Conservation (phyloP, 106 monocot species). For the Dioscorea alata region DNA sequence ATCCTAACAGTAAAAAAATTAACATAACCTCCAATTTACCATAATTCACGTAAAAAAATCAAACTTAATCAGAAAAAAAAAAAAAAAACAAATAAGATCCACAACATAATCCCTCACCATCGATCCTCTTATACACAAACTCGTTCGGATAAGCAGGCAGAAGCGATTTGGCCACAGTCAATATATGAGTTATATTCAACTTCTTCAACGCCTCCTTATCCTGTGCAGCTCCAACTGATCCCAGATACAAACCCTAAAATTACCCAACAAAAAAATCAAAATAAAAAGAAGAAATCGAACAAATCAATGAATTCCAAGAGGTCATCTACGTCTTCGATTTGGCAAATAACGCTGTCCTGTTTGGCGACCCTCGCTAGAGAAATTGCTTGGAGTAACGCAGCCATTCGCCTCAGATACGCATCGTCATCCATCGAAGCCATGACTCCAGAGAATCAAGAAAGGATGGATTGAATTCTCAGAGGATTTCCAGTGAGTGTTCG, state of each 20-base stretch:
- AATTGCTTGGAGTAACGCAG: slow-evolving; percentile 35
- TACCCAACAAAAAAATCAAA: background rate
- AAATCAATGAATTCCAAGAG: background rate
- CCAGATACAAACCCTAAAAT: slow-evolving; percentile 72
- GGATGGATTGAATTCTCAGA: too few species aligned
- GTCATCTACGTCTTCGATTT: slow-evolving; percentile 54
- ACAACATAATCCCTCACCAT: slow-evolving; percentile 26
- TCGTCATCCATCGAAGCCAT: too few species aligned
- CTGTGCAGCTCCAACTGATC: slow-evolving; percentile 66
- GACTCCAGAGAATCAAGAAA: too few species aligned
- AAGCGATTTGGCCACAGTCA: slow-evolving; percentile 69
- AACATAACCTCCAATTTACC: background rate
- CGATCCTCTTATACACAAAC: slow-evolving; percentile 82
- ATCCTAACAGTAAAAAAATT: background rate
- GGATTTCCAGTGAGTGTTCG: too few species aligned
- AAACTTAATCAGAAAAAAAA: background rate
- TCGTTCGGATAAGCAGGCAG: slow-evolving; percentile 64
- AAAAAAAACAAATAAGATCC: background rate
- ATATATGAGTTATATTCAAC: slow-evolving; percentile 66
- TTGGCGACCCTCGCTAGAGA: slow-evolving; percentile 36
- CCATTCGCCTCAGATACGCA: slow-evolving; percentile 3
- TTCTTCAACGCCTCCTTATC: slow-evolving; percentile 54
- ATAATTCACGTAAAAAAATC: background rate
- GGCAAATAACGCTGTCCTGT: slow-evolving; percentile 58
- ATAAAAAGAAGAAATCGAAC: background rate